These are phyloP conservation scores for Penicillium olsonii DNA, from an alignment of 2,329 filamentous ascomycete genomes.

Conservation along the genomic window DNA sequence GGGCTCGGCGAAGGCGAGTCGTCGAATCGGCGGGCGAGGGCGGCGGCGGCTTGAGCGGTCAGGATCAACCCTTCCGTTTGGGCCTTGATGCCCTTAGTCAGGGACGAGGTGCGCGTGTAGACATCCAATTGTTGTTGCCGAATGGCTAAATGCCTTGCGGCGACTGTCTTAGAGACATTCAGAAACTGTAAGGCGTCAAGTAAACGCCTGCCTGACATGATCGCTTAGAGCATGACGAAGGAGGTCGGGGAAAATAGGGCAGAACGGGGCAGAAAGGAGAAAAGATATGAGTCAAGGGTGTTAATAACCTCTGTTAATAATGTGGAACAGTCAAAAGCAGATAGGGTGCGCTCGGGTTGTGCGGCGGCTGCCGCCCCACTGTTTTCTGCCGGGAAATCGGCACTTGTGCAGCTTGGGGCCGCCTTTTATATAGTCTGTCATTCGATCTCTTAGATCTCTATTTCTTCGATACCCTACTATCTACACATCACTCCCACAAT, in stretches of 20 bases:
- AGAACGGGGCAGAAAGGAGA: conserved; percentile 13
- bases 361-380: conserved; percentile 22
- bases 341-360: conserved; percentile 23
- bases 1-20: conserved; percentile 40
- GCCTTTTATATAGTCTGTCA: not conserved
- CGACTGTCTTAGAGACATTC: conserved; percentile 69
- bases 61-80: conserved; percentile 64
- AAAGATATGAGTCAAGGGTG: conserved; percentile 1
- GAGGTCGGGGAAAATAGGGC: conserved; percentile 12
- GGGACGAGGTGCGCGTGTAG: conserved; percentile 64
- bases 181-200: conserved; percentile 71
- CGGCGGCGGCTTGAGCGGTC: conserved; percentile 62
- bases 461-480: not conserved
- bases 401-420: too few relatives aligned
- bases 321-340: conserved; percentile 9
- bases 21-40: conserved; percentile 60
- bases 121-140: conserved; percentile 63
- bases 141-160: conserved; percentile 61
- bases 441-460: not conserved
- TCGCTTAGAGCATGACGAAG: conserved; percentile 22
- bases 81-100: conserved; percentile 63
- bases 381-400: conserved; percentile 10
- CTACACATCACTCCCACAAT: conserved; percentile 15
- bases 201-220: conserved; percentile 63
- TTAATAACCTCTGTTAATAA: conserved; percentile 3